Conservation (phyloP, 2,329 filamentous ascomycete species). For the Tolypocladium album region DNA sequence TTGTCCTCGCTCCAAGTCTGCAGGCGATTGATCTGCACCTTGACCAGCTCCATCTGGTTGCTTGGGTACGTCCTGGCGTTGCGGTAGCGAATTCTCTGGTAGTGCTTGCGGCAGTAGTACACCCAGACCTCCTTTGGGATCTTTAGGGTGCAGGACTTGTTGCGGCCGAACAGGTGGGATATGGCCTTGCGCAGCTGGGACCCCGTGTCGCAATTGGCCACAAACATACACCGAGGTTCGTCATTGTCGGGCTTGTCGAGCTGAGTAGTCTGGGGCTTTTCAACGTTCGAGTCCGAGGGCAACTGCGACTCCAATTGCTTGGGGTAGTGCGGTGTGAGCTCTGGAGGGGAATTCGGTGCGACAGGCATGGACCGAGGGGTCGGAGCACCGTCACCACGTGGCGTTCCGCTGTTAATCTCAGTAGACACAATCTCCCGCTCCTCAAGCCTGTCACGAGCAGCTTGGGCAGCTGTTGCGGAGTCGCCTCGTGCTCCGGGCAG, state of each 20-base stretch:
- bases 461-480: background rate
- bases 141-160: slow-evolving; percentile 63
- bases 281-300: background rate
- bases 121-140: slow-evolving; percentile 65
- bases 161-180: slow-evolving; percentile 73
- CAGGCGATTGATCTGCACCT: slow-evolving; percentile 50
- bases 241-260: slow-evolving; percentile 8
- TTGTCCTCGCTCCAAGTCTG: slow-evolving; percentile 51
- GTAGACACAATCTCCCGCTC: background rate
- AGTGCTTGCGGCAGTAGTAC: slow-evolving; percentile 71
- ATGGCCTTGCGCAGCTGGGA: slow-evolving; percentile 62
- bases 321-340: background rate
- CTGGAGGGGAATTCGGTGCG: background rate
- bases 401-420: background rate
- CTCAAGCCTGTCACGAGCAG: background rate
- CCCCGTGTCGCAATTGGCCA: slow-evolving; percentile 45
- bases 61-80: slow-evolving; percentile 49
- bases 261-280: slow-evolving; percentile 4
- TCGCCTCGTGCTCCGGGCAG: background rate
- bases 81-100: slow-evolving; percentile 66
- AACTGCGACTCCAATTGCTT: background rate
- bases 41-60: slow-evolving; percentile 53
- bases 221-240: slow-evolving; percentile 40
- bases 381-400: background rate
- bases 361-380: background rate